Evolutionary conservation across 1,139 yeast species (phyloP).

Genomic region (Blastobotrys elegans): DNA sequence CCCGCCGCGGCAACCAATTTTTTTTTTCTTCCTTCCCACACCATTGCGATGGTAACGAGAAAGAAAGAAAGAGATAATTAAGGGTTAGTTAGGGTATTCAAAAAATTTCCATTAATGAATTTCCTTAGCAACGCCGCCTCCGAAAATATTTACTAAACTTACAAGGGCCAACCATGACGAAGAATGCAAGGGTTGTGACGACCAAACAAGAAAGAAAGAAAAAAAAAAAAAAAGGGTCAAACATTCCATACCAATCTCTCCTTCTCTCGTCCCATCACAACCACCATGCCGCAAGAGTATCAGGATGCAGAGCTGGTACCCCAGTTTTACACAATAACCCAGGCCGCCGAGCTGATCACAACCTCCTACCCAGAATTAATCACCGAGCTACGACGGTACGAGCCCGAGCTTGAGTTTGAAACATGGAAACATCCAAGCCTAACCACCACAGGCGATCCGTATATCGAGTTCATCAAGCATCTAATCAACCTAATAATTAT

Average conservation of each 20-base stretch:
- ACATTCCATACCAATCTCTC: too few relatives aligned
- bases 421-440: slow-evolving; percentile 1
- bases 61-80: too few relatives aligned
- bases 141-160: too few relatives aligned
- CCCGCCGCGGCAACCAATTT: too few relatives aligned
- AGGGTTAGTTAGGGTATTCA: too few relatives aligned
- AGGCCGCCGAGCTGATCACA: neutral
- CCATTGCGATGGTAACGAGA: too few relatives aligned
- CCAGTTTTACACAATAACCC: neutral
- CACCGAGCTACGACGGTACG: neutral
- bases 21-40: too few relatives aligned
- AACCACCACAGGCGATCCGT: neutral
- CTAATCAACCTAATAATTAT: slow-evolving; percentile 1
- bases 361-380: neutral
- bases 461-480: neutral
- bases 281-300: neutral
- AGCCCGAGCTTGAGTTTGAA: neutral
- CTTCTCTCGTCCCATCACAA: neutral
- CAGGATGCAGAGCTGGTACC: slow-evolving; percentile 3
- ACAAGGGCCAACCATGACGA: too few relatives aligned
- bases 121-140: too few relatives aligned
- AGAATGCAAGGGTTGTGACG: neutral
- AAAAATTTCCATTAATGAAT: too few relatives aligned
- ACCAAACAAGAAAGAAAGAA: neutral
- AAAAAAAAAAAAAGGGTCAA: too few relatives aligned